A percentile compares a stretch with the other conserved stretches of the same genome.
Evolutionary conservation across 768 basidiomycete genomes (phyloP).

Genomic region (Mycena vulgaris): DNA sequence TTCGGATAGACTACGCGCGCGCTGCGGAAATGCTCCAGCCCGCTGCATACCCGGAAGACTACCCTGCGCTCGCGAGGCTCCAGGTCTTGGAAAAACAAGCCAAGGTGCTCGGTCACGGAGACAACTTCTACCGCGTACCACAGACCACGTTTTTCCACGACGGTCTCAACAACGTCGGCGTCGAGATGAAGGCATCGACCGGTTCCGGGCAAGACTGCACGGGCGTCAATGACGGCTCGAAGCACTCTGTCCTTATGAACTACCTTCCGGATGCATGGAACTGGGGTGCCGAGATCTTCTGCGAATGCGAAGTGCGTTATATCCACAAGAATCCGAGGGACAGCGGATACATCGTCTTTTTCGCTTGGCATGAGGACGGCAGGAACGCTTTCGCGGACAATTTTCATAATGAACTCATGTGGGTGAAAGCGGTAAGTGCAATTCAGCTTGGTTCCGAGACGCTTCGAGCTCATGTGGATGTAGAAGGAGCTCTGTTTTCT

Average conservation of each 20-base stretch:
- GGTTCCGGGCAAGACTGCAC: constrained; percentile 39
- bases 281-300: constrained; percentile 43
- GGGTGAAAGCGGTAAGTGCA: constrained; percentile 37
- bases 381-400: constrained; percentile 35
- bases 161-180: constrained; percentile 40
- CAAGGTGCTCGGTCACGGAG: constrained; percentile 24
- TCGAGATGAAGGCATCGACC: constrained; percentile 41
- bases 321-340: constrained; percentile 26
- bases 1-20: constrained; percentile 32
- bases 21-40: constrained; percentile 40
- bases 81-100: constrained; percentile 39
- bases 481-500: constrained; percentile 39
- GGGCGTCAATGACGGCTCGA: constrained; percentile 42
- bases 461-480: not conserved
- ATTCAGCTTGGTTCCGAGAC: not conserved
- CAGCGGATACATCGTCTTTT: constrained; percentile 36
- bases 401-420: constrained; percentile 36
- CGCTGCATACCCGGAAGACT: constrained; percentile 33
- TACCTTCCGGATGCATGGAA: constrained; percentile 43
- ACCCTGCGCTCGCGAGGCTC: constrained; percentile 34
- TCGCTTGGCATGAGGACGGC: constrained; percentile 38
- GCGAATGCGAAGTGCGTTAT: constrained; percentile 43
- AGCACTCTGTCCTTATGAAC: constrained; percentile 37
- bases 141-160: constrained; percentile 40
- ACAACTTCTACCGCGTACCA: constrained; percentile 38